A percentile compares a stretch with the other conserved stretches of the same genome.
phyloP scores from a whole-genome alignment of 73 alveolate species.

The Tetrahymena borealis region DNA sequence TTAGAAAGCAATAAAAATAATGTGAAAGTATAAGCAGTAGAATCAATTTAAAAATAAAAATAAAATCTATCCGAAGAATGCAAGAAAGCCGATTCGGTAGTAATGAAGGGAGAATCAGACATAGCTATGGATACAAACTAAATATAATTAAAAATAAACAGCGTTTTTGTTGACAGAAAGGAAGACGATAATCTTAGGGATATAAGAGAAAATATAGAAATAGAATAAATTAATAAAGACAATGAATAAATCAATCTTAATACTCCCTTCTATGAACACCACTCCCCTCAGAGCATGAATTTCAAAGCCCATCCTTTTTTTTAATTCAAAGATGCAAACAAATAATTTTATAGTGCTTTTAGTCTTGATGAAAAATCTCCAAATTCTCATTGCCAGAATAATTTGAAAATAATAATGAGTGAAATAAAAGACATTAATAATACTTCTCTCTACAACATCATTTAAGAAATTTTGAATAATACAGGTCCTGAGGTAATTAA shows the following conservation, averaged over 20 bases:
- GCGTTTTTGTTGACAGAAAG: background rate
- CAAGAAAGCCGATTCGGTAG: background rate
- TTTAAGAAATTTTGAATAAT: background rate
- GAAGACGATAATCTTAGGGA: background rate
- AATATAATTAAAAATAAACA: background rate
- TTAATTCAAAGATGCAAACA: background rate
- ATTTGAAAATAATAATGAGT: background rate
- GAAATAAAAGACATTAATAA: background rate
- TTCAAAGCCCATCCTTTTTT: background rate
- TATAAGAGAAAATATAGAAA: background rate
- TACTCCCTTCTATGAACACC: background rate
- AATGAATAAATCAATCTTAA: background rate
- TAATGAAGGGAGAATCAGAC: background rate
- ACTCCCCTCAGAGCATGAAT: background rate
- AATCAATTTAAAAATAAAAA: background rate
- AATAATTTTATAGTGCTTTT: background rate
- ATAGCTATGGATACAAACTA: background rate
- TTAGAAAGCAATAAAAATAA: background rate
- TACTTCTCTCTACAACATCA: background rate
- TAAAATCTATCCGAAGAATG: background rate
- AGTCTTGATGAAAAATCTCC: background rate
- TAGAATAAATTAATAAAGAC: background rate
- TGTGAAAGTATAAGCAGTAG: background rate
- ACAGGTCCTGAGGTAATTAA: background rate
- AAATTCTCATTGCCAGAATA: background rate